phyloP scores from a whole-genome alignment of 129 eudicot species.

The Saposhnikovia divaricata region DNA sequence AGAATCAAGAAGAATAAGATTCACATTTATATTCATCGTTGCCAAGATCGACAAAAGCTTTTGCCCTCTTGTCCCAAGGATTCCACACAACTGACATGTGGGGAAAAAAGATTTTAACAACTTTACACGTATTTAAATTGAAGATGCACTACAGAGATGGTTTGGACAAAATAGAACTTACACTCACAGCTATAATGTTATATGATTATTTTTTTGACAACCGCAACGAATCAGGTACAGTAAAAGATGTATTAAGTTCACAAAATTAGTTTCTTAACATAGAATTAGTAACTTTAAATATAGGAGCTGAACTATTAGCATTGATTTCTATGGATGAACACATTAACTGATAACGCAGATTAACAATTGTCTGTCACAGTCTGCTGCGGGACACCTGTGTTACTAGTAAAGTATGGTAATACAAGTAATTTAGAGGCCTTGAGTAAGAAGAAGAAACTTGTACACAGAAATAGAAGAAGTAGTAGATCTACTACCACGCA shows the following conservation, averaged over 20 bases:
- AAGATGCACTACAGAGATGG: not conserved
- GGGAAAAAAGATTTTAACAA: not conserved
- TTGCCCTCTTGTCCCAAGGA: constrained; percentile 90
- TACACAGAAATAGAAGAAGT: not conserved
- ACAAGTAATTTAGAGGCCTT: not conserved
- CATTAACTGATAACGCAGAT: not conserved
- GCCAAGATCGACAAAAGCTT: constrained; percentile 72
- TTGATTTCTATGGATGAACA: not conserved
- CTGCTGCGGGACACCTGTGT: not conserved
- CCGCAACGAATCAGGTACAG: not conserved
- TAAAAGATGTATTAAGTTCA: not conserved
- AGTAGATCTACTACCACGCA: not conserved
- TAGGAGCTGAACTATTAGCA: not conserved
- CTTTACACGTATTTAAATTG: not conserved
- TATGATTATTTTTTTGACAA: not conserved
- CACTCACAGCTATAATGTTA: not conserved
- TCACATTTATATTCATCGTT: constrained; percentile 78
- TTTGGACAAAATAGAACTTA: not conserved
- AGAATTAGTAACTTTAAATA: not conserved
- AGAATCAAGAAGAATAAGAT: too few relatives aligned
- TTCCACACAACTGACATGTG: constrained; percentile 71
- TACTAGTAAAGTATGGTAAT: not conserved
- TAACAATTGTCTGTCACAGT: not conserved
- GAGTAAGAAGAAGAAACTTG: not conserved
- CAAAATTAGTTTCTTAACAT: not conserved